Conservation (phyloP, 2,329 filamentous ascomycete species). For the Fusarium keratoplasticum region DNA sequence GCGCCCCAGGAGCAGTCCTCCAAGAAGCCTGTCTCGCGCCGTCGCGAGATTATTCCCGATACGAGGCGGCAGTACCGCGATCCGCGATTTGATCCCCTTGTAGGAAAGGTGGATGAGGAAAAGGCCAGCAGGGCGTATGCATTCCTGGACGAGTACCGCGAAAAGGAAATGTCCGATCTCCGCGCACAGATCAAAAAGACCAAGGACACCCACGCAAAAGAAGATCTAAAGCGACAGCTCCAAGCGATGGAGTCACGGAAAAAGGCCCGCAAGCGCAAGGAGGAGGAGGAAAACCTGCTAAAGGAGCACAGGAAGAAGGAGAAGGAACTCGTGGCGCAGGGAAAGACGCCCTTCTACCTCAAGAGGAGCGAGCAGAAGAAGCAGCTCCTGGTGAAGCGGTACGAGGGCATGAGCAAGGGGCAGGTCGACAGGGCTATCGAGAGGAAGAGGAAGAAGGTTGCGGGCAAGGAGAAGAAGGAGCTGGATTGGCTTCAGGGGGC, state of each 20-base stretch:
- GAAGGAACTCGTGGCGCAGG: constrained; percentile 85
- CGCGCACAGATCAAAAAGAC: constrained; percentile 71
- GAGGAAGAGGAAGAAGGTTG: constrained; percentile 88
- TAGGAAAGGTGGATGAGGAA: constrained; percentile 63
- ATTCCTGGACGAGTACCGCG: constrained; percentile 89
- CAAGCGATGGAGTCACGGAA: constrained; percentile 82
- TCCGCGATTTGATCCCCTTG: constrained; percentile 84
- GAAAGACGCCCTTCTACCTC: constrained; percentile 92
- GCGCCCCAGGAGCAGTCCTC: constrained; percentile 86
- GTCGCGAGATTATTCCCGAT: constrained; percentile 75
- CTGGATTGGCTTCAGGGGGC: constrained; percentile 59
- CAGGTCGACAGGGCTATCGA: constrained; percentile 88
- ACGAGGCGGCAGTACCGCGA: constrained; percentile 76
- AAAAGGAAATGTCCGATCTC: constrained; percentile 83
- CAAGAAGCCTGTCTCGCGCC: constrained; percentile 85
- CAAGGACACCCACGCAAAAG: constrained; percentile 75
- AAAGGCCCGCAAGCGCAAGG: constrained; percentile 76
- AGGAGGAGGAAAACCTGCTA: constrained; percentile 76
- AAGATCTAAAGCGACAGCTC: constrained; percentile 77
- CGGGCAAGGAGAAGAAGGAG: constrained; percentile 84
- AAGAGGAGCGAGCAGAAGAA: constrained; percentile 95
- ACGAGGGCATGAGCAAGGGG: constrained; percentile 84
- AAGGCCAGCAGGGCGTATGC: constrained; percentile 79
- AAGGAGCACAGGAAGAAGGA: constrained; percentile 83
- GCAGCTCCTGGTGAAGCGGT: constrained; percentile 81